Percentiles rank a stretch among this genome's conserved stretches.
Evolutionary conservation across 2,329 filamentous ascomycete genomes (phyloP).

Genomic region (Dothideomycetes sp.): DNA sequence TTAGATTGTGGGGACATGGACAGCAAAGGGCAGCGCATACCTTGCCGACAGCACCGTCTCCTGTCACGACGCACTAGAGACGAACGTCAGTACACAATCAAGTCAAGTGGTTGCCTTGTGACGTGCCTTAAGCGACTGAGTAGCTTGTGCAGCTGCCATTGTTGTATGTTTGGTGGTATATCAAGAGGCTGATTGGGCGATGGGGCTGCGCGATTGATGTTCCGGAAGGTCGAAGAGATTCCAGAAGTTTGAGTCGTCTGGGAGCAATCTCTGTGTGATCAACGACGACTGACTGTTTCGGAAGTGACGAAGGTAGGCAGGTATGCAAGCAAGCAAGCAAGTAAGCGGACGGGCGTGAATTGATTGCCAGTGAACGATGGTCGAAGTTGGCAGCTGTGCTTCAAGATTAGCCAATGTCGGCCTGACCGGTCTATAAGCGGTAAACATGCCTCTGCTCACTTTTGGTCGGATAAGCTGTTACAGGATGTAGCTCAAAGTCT

Average conservation of each 20-base stretch:
- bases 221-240: neutral
- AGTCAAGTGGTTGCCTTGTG: neutral
- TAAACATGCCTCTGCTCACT: constrained; percentile 13
- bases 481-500: neutral
- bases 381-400: constrained; percentile 2
- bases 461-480: too few relatives aligned
- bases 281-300: too few relatives aligned
- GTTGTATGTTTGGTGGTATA: constrained; percentile 5
- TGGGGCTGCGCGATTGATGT: constrained; percentile 3
- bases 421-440: constrained; percentile 3
- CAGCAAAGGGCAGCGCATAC: constrained; percentile 43
- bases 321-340: too few relatives aligned
- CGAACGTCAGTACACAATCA: constrained; percentile 14
- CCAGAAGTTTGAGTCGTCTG: neutral
- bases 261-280: too few relatives aligned
- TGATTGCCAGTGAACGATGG: neutral
- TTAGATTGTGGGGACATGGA: constrained; percentile 14
- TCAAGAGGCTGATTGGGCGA: neutral
- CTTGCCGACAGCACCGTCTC: constrained; percentile 98
- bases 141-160: constrained; percentile 71
- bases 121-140: constrained; percentile 81
- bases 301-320: too few relatives aligned
- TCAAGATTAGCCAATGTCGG: constrained; percentile 8
- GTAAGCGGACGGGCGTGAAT: neutral
- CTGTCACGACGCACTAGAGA: constrained; percentile 87